Evolutionary conservation across 495 filamentous ascomycete genomes (phyloP).

Genomic region (Copromyces sp.): DNA sequence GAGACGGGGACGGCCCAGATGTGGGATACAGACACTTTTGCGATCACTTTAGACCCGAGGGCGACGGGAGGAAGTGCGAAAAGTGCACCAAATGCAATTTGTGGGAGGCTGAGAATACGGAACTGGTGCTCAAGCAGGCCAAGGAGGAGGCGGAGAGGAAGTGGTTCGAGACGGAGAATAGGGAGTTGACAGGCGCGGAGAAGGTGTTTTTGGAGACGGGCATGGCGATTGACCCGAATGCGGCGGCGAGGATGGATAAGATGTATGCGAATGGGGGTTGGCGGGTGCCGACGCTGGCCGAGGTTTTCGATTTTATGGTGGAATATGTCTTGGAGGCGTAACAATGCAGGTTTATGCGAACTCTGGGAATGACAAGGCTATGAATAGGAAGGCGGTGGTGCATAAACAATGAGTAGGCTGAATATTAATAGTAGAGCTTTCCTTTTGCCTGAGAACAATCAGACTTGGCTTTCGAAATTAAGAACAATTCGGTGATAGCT

Average conservation of each 20-base stretch:
- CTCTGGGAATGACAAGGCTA: background rate
- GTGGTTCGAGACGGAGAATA: slow-evolving; percentile 63
- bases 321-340: slow-evolving; percentile 26
- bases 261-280: slow-evolving; percentile 14
- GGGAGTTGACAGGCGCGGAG: slow-evolving; percentile 37
- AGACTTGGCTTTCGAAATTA: background rate
- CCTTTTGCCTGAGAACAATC: background rate
- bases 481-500: background rate
- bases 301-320: slow-evolving; percentile 36
- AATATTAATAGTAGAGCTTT: background rate
- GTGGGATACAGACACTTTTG: slow-evolving; percentile 84
- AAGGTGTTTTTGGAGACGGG: slow-evolving; percentile 36
- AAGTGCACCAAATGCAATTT: slow-evolving; percentile 85
- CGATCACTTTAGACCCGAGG: slow-evolving; percentile 79
- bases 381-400: background rate
- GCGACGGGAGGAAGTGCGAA: slow-evolving; percentile 53
- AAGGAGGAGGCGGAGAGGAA: slow-evolving; percentile 69
- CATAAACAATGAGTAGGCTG: background rate
- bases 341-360: slow-evolving; percentile 10
- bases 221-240: slow-evolving; percentile 15
- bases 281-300: slow-evolving; percentile 30
- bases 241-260: slow-evolving; percentile 16
- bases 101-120: slow-evolving; percentile 79
- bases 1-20: slow-evolving; percentile 40
- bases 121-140: slow-evolving; percentile 61